Evolutionary conservation across 1,139 yeast species (phyloP).

Genomic region (Torulaspora pretoriensis): DNA sequence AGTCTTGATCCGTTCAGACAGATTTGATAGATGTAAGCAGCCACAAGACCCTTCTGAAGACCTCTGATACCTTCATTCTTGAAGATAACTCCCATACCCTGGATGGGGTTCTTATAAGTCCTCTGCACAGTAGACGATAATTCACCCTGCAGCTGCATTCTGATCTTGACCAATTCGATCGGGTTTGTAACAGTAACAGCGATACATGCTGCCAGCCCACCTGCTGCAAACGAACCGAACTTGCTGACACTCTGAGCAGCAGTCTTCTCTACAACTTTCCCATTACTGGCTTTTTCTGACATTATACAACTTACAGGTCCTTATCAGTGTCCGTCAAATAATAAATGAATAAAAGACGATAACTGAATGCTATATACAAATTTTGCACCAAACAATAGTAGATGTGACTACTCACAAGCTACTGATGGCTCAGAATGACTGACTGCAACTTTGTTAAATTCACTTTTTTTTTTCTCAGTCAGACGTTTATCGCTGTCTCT

Average conservation of each 20-base stretch:
- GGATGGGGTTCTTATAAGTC: conserved; percentile 76
- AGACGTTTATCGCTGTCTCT: conserved; percentile 1
- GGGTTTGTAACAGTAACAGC: conserved; percentile 98
- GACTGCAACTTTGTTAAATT: conserved; percentile 2
- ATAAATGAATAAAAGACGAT: background rate
- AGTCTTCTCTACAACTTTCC: conserved; percentile 29
- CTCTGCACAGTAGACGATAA: conserved; percentile 53
- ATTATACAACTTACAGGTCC: background rate
- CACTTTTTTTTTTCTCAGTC: background rate
- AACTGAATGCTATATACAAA: background rate
- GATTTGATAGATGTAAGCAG: conserved; percentile 83
- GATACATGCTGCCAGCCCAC: conserved; percentile 94
- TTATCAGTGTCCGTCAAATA: background rate
- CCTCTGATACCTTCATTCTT: conserved; percentile 83
- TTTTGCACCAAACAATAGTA: background rate
- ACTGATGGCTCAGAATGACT: conserved; percentile 2
- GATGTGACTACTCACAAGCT: background rate
- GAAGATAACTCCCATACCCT: conserved; percentile 72
- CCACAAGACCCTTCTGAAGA: conserved; percentile 77
- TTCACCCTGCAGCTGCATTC: conserved; percentile 97
- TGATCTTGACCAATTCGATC: conserved; percentile 84
- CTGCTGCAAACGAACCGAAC: conserved; percentile 83
- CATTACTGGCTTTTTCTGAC: conserved; percentile 14
- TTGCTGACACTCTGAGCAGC: conserved; percentile 54
- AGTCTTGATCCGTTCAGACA: conserved; percentile 90